Conservation (phyloP, 257 asterid genomes). For the Lithospermum erythrorhizon region DNA sequence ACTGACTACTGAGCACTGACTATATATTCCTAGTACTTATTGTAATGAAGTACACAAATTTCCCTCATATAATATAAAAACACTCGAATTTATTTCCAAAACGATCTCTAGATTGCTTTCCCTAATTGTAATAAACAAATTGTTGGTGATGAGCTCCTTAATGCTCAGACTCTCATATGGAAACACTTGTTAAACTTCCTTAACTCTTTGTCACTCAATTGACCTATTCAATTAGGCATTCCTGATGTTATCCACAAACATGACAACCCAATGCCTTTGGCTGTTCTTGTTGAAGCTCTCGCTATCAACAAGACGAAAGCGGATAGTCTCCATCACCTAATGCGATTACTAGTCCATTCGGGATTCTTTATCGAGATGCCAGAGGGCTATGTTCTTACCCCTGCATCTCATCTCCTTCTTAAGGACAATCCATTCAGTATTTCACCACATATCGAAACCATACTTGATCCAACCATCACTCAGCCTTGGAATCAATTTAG, state of each 20-base stretch:
- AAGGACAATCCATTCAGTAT: slow-evolving; percentile 9
- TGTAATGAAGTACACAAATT: too few species aligned
- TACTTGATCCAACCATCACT: background rate
- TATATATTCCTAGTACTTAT: too few species aligned
- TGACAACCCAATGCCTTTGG: slow-evolving; percentile 6
- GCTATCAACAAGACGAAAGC: slow-evolving; percentile 8
- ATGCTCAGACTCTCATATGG: slow-evolving; percentile 21
- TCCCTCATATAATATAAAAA: too few species aligned
- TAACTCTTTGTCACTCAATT: slow-evolving; percentile 15
- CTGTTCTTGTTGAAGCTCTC: slow-evolving; percentile 9
- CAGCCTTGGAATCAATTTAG: slow-evolving; percentile 9
- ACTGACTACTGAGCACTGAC: too few species aligned
- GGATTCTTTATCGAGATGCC: background rate
- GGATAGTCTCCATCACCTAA: slow-evolving; percentile 6
- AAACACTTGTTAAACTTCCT: slow-evolving; percentile 13
- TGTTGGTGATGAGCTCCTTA: slow-evolving; percentile 6
- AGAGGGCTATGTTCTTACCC: slow-evolving; percentile 16
- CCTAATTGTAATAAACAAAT: background rate
- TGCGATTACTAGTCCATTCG: slow-evolving; percentile 9
- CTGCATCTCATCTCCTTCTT: slow-evolving; percentile 14
- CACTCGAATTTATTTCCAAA: too few species aligned
- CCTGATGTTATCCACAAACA: slow-evolving; percentile 17
- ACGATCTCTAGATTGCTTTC: slow-evolving; percentile 4
- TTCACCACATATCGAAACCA: background rate
- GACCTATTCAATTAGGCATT: slow-evolving; percentile 16